Conservation (phyloP, 208 protist genomes). For the Acanthamoeba polyphaga region DNA sequence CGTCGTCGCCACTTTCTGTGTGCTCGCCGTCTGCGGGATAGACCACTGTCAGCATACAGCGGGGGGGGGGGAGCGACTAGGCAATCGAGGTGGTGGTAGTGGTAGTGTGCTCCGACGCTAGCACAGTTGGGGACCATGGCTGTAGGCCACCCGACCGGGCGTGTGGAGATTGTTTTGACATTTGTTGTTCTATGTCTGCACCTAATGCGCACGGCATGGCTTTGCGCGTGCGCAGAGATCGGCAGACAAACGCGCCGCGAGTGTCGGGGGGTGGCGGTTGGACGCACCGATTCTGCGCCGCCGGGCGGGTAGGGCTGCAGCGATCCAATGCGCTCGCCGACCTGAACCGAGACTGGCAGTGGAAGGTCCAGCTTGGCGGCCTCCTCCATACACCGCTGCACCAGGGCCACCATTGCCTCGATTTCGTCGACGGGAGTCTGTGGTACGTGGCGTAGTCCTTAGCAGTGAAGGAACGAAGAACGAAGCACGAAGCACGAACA, state of each 20-base stretch:
- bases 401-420: background rate
- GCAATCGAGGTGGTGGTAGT: too few relatives aligned
- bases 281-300: too few relatives aligned
- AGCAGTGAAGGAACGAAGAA: background rate
- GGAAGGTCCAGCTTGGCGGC: slow-evolving; percentile 3
- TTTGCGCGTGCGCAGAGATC: slow-evolving; percentile 27
- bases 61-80: background rate
- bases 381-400: slow-evolving; percentile 36
- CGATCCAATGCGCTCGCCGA: slow-evolving; percentile 28
- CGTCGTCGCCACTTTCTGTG: too few relatives aligned
- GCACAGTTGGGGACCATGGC: background rate
- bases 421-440: background rate
- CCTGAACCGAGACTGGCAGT: background rate
- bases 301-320: background rate
- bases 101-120: background rate
- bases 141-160: background rate
- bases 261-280: too few relatives aligned
- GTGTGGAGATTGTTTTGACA: background rate
- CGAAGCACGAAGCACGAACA: background rate
- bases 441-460: background rate
- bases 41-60: too few relatives aligned
- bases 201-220: slow-evolving; percentile 48
- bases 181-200: slow-evolving; percentile 39
- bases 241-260: background rate
- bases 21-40: too few relatives aligned